phyloP scores from a whole-genome alignment of 306 rosid species.

The Trifolium subterraneum region DNA sequence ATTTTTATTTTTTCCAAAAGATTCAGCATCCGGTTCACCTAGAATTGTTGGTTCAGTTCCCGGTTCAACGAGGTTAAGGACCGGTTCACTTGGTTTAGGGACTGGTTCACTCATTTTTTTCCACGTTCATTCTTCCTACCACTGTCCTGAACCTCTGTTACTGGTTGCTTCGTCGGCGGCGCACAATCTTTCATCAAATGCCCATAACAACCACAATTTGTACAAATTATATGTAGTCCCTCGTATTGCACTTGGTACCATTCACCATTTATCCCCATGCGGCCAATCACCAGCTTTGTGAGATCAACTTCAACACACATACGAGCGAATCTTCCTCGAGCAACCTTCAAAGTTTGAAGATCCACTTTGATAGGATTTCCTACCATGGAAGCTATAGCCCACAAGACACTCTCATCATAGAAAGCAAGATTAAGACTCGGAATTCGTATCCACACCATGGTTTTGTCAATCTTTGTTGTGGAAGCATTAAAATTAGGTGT shows the following conservation, averaged over 20 bases:
- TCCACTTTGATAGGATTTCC: neutral
- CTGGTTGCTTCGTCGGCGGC: neutral
- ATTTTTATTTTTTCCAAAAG: no score
- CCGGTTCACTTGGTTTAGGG: no score
- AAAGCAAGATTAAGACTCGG: neutral
- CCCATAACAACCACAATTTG: neutral
- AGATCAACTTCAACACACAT: neutral
- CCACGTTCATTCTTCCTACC: no score
- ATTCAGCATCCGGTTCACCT: no score
- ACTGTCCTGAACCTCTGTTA: no score
- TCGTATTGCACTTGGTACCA: neutral
- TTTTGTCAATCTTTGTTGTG: neutral
- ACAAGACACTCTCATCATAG: neutral
- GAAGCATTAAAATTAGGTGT: neutral
- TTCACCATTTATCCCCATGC: neutral
- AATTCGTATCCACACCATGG: neutral
- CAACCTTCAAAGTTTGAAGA: neutral
- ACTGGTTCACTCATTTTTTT: no score
- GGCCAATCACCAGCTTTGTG: neutral
- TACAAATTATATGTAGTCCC: neutral
- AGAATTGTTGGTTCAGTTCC: no score
- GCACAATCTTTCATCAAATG: neutral
- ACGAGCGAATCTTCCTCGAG: no score
- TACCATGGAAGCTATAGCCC: neutral
- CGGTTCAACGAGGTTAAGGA: no score